phyloP scores from a whole-genome alignment of 2,329 filamentous ascomycete genomes.

The Exophiala viscosa region DNA sequence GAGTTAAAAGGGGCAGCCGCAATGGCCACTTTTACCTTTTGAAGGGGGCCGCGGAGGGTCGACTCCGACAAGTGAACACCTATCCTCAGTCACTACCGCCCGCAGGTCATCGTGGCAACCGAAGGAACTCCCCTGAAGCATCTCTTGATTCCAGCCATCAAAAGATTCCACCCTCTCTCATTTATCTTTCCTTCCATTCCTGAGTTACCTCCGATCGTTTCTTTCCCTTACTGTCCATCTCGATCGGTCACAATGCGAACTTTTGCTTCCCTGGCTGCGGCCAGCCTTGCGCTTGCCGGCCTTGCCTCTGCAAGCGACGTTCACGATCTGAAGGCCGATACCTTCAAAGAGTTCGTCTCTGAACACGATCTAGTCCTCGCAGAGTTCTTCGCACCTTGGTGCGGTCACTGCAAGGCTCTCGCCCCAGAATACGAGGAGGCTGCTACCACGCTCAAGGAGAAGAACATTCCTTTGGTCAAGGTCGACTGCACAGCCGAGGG shows the following conservation, averaged over 20 bases:
- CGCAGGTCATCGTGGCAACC: background rate
- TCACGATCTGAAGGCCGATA: slow-evolving; percentile 75
- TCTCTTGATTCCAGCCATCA: slow-evolving; percentile 20
- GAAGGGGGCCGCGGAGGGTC: too few species aligned
- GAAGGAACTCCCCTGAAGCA: slow-evolving; percentile 12
- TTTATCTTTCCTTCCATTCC: background rate
- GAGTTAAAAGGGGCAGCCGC: too few species aligned
- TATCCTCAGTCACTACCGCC: background rate
- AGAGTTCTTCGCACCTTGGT: slow-evolving; percentile 98
- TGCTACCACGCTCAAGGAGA: slow-evolving; percentile 47
- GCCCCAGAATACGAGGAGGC: slow-evolving; percentile 54
- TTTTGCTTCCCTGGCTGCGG: slow-evolving; percentile 31
- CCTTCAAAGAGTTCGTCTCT: slow-evolving; percentile 81
- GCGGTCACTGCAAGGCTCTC: slow-evolving; percentile 97
- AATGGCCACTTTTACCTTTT: too few species aligned
- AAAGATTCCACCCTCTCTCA: slow-evolving; percentile 4
- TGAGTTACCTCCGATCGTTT: background rate
- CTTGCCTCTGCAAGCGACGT: slow-evolving; percentile 66
- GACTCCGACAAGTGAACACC: background rate
- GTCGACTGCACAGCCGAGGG: slow-evolving; percentile 89
- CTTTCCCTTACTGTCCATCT: background rate
- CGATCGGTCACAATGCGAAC: slow-evolving; percentile 21
- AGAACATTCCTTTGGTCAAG: slow-evolving; percentile 48
- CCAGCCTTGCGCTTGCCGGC: slow-evolving; percentile 38
- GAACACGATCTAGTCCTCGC: slow-evolving; percentile 84